Conservation (phyloP, 352 stramenopile species). For the Phytophthora boehmeriae region DNA sequence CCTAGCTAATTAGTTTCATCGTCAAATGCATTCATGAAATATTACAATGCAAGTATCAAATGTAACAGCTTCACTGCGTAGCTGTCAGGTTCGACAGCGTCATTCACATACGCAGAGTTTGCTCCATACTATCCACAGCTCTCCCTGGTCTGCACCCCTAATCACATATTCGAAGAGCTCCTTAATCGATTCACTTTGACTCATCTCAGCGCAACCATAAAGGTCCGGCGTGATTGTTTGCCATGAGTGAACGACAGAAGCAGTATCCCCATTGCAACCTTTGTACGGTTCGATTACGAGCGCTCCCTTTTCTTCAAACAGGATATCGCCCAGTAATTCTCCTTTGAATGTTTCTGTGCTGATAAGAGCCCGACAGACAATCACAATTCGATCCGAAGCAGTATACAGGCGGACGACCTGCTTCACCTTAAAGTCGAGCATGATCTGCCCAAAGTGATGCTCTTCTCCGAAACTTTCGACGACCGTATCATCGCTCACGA, state of each 20-base stretch:
- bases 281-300: constrained; percentile 52
- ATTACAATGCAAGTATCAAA: neutral
- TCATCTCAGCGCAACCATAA: neutral
- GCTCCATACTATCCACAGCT: constrained; percentile 47
- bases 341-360: constrained; percentile 52
- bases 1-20: too few species aligned
- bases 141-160: constrained; percentile 22
- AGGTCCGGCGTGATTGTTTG: constrained; percentile 40
- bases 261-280: neutral
- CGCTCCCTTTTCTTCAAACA: constrained; percentile 61
- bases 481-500: constrained; percentile 54
- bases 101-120: constrained; percentile 27
- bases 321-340: constrained; percentile 38
- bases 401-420: constrained; percentile 50
- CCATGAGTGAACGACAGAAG: constrained; percentile 44
- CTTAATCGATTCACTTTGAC: constrained; percentile 25
- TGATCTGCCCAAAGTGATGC: constrained; percentile 44
- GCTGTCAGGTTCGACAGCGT: neutral
- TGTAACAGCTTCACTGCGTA: neutral
- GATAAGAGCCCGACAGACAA: constrained; percentile 52
- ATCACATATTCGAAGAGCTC: constrained; percentile 43
- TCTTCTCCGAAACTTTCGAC: constrained; percentile 61
- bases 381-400: constrained; percentile 39
- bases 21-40: too few species aligned
- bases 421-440: constrained; percentile 50